Evolutionary conservation across 352 stramenopile genomes (phyloP).

Genomic region (Stramenopiles sp.): DNA sequence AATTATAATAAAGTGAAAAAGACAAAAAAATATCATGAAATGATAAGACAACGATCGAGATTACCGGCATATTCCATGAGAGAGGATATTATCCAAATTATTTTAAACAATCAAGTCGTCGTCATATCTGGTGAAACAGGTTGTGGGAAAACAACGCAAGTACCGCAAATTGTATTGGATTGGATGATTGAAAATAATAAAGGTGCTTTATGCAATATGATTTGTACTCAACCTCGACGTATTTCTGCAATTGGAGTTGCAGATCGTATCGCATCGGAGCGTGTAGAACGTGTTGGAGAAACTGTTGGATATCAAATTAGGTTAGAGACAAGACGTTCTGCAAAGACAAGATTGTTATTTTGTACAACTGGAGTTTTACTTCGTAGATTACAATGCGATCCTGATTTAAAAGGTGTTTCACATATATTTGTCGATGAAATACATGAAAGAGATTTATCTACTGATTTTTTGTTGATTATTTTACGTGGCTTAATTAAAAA

Average conservation of each 20-base stretch:
- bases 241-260: constrained; percentile 71
- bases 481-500: constrained; percentile 58
- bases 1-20: no score
- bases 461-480: constrained; percentile 83
- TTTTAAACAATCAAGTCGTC: constrained; percentile 56
- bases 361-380: constrained; percentile 76
- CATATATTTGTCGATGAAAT: constrained; percentile 85
- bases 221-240: constrained; percentile 73
- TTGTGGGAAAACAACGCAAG: constrained; percentile 75
- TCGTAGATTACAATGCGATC: constrained; percentile 43
- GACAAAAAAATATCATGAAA: no score
- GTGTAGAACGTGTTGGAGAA: constrained; percentile 29
- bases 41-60: no score
- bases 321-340: constrained; percentile 49
- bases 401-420: constrained; percentile 37
- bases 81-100: constrained; percentile 38
- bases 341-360: constrained; percentile 78
- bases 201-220: constrained; percentile 38
- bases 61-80: no score
- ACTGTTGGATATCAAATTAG: constrained; percentile 67
- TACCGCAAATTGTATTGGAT: constrained; percentile 75
- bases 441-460: constrained; percentile 79
- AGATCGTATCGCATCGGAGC: constrained; percentile 53
- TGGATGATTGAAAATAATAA: constrained; percentile 34
- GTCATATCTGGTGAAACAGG: constrained; percentile 77